Base-by-base conservation (phyloP, 495 filamentous ascomycete genomes). In the Wilcoxina mikolae region DNA sequence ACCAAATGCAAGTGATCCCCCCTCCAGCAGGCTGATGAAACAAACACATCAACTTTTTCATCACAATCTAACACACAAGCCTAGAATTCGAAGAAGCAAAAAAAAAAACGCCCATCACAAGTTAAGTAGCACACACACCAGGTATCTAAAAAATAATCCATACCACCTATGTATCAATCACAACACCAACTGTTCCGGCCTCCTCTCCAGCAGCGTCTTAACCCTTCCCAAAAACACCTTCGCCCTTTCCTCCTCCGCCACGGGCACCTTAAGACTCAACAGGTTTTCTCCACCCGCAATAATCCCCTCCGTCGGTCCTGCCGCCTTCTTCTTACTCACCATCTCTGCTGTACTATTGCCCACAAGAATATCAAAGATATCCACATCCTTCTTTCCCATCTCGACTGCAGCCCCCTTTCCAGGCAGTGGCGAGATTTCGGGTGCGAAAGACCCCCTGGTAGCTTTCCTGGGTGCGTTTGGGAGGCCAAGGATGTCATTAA, bases 401-500 rank as follows among this genome's bases (percentile, higher is more conserved):
- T 23, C 18, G 24, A 45, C 5, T 1, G 39, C 51, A 7, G 25
- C 23, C 5, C 22, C 17, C n/a, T 24, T 20, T 15, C 18, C 28
- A 22, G 28, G 47, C 17, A 52, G 49, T n/a, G 49, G 49, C 11
- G 49, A 11, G 49, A 52, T 22, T n/a, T 15, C 2, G 62, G 17
- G 27, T 42, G 53, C 11, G 24, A 24, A 47, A 20, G 69, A 52
- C 48, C 71, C 67, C 71, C 62, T 74, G 57, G 62, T 58, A 53
- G 63, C 51, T 29, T 51, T 48, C 9, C 65, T 28, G 51, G 56
- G 45, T 45, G 60, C 15, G 31, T 78, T 80, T 5, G 79, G 70
- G 1, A 85, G 68, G 22, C 90, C 90, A 10, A 98, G 76, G 15
- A 98, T 71, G 63, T 89, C 78, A 62, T 94, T 78, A 68, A 96